Evolutionary conservation across 2,329 filamentous ascomycete species (phyloP), one percentile per base, ranked within the genome.

Genomic region (Fulvia fulva): DNA sequence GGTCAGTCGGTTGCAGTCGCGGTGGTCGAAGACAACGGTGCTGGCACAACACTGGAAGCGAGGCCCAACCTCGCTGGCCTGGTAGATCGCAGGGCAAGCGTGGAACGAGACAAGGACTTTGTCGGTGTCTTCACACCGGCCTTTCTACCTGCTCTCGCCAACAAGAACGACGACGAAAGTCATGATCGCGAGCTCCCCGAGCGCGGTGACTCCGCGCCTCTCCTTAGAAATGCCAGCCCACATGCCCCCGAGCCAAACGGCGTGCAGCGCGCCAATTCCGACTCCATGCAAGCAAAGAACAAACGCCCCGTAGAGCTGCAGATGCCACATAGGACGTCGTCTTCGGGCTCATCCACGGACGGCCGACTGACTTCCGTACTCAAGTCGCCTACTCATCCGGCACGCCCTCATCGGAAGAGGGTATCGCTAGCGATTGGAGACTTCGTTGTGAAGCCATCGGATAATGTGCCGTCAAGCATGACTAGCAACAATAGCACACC

Each of bases 71-170:
- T 63, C 14, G 59, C 66, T 12, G 64, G 63, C n/a, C 45, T 69
- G 58, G 61, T 56, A n/a, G 65, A 70, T 51, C 59, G 67, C 9
- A 55, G 63, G 22, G 63, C 64, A 28, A 68, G 63, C 41, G 45
- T 58, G 7, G 66, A 70, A 49, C 65, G 70, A 8, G 68, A 73
- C 34, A 69, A 65, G 54, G 71, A 72, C 16, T 68, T 74, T 26
- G 54, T 72, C 25, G 72, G 72, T 23, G 60, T 74, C 32, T 74
- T 74, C 63, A 74, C 71, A 44, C 72, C 71, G 22, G 61, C 65
- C 9, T 74, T 65, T 56, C 60, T 74, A n/a, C 68, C 71, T 11
- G 67, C 71, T 19, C 53, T 74, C 25, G 69, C 70, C n/a, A 54
- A 58, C 46, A 62, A 66, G 46, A 58, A 63, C 30, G 69, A 71